Percentiles rank a stretch among this genome's conserved stretches.
These are phyloP conservation scores for Berberis thunbergii DNA, from an alignment of 164 flowering plant genomes.

Conservation along the genomic window DNA sequence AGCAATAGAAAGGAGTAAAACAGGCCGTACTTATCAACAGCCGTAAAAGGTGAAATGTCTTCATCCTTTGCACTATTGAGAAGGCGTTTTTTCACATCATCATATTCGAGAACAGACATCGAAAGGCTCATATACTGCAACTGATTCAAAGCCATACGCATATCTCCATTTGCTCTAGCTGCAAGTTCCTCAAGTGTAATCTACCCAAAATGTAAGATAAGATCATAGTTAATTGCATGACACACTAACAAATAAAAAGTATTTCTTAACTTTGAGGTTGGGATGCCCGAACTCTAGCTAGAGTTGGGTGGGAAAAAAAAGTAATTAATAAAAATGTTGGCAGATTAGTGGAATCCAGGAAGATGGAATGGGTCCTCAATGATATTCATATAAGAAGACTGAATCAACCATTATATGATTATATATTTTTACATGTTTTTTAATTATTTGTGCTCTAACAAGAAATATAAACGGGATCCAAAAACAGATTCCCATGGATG, in stretches of 20 bases:
- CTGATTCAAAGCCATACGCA: slow-evolving; percentile 93
- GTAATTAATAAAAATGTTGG: too few relatives aligned
- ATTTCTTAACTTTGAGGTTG: too few relatives aligned
- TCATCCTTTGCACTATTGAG: slow-evolving; percentile 86
- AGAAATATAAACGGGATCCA: too few relatives aligned
- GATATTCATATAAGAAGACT: too few relatives aligned
- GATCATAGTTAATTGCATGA: neutral
- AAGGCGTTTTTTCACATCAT: slow-evolving; percentile 82
- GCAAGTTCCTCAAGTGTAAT: slow-evolving; percentile 95
- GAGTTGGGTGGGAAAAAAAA: too few relatives aligned
- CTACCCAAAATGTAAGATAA: slow-evolving; percentile 18
- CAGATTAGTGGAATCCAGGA: too few relatives aligned
- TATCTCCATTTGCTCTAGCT: slow-evolving; percentile 91
- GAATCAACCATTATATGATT: too few relatives aligned
- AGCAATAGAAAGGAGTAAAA: neutral
- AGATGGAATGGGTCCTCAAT: too few relatives aligned
- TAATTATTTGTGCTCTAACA: too few relatives aligned
- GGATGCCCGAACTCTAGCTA: too few relatives aligned
- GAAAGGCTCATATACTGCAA: slow-evolving; percentile 93
- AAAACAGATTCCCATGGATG: too few relatives aligned
- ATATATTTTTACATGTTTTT: too few relatives aligned
- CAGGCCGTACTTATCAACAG: slow-evolving; percentile 83
- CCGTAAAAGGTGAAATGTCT: slow-evolving; percentile 97
- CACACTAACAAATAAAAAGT: neutral
- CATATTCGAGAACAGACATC: slow-evolving; percentile 73